Conservation (phyloP, 2,329 filamentous ascomycete species). For the Xylaria sp. region DNA sequence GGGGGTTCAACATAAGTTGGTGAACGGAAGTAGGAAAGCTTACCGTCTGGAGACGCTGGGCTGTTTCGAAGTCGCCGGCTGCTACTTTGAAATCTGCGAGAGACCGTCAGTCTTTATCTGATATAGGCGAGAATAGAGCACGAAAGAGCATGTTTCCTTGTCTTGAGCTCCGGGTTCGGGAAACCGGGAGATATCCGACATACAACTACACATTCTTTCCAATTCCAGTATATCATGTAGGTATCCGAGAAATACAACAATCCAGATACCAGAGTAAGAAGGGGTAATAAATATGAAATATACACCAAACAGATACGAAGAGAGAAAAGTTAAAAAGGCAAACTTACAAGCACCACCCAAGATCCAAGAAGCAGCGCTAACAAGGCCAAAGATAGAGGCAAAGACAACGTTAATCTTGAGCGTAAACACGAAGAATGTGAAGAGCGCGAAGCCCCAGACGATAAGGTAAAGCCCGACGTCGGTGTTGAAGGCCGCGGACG, state of each 20-base stretch:
- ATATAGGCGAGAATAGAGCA: too few relatives aligned
- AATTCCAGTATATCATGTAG: neutral
- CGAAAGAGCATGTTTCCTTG: neutral
- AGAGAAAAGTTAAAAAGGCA: neutral
- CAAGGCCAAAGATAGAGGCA: constrained; percentile 59
- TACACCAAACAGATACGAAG: neutral
- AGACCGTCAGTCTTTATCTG: constrained; percentile 2
- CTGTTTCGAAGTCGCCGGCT: constrained; percentile 31
- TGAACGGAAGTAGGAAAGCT: constrained; percentile 16
- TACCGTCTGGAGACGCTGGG: constrained; percentile 56
- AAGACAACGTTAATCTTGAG: constrained; percentile 62
- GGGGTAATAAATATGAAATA: neutral
- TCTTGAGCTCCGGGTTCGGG: neutral
- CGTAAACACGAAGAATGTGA: constrained; percentile 63
- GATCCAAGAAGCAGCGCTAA: constrained; percentile 57
- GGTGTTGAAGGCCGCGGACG: constrained; percentile 58
- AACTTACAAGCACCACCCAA: constrained; percentile 55
- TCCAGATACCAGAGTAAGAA: neutral
- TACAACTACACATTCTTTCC: neutral
- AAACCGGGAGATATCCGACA: neutral
- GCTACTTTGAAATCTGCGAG: constrained; percentile 35
- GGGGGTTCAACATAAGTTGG: neutral
- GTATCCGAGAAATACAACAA: neutral
- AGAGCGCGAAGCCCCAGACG: constrained; percentile 62
- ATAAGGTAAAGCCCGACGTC: constrained; percentile 61